These are phyloP conservation scores for Fraxinus americana DNA, from an alignment of 257 asterid genomes.

Conservation along the genomic window DNA sequence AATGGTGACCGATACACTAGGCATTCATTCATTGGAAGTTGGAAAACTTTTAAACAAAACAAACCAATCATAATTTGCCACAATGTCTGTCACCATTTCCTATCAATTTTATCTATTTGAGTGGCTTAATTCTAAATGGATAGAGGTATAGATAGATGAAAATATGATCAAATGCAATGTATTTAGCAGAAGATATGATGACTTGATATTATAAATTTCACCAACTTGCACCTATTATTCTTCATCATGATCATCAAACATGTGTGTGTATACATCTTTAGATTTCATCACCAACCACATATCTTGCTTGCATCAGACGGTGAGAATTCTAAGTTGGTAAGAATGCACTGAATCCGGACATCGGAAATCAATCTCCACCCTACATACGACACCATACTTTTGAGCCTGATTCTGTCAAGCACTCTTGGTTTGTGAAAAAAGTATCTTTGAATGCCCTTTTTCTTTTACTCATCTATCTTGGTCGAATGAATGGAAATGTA, in stretches of 20 bases:
- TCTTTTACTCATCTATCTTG: constrained; percentile 19
- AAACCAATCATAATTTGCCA: too few relatives aligned
- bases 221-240: constrained; percentile 1
- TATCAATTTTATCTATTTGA: too few relatives aligned
- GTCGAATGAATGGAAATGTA: constrained; percentile 13
- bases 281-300: constrained; percentile 5
- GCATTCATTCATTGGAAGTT: too few relatives aligned
- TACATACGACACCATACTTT: constrained; percentile 19
- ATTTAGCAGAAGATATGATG: constrained; percentile 18
- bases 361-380: constrained; percentile 18
- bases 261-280: neutral
- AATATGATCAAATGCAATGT: constrained; percentile 33
- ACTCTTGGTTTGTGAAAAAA: constrained; percentile 31
- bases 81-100: too few relatives aligned
- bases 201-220: constrained; percentile 4
- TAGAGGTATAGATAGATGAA: neutral
- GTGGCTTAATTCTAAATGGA: neutral
- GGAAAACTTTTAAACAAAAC: too few relatives aligned
- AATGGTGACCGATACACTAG: too few relatives aligned
- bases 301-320: constrained; percentile 4
- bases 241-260: neutral
- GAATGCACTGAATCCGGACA: constrained; percentile 37
- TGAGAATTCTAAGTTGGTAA: neutral
- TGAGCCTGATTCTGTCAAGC: constrained; percentile 31
- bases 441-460: constrained; percentile 26